These are phyloP conservation scores for Echinosophora koreensis DNA, from an alignment of 306 rosid species.

Conservation along the genomic window DNA sequence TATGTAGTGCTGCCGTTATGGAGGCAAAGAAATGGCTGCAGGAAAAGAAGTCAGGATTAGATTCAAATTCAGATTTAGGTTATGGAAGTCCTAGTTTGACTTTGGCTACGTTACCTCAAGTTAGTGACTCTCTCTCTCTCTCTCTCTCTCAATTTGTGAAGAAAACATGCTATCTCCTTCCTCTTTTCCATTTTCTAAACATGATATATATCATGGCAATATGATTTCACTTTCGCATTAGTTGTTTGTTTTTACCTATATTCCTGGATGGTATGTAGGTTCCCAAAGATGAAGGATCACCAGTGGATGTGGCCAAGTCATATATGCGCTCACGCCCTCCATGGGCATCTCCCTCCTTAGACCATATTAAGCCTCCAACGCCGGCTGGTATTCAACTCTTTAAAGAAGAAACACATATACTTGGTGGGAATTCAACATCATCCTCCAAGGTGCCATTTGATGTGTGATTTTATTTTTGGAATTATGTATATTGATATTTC, in stretches of 20 bases:
- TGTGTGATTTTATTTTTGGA: constrained; percentile 19
- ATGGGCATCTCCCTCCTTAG: constrained; percentile 86
- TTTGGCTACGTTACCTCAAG: constrained; percentile 57
- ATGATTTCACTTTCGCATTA: constrained; percentile 10
- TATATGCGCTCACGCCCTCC: constrained; percentile 87
- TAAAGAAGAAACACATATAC: constrained; percentile 65
- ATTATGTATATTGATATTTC: not conserved
- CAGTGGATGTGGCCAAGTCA: constrained; percentile 85
- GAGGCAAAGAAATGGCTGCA: constrained; percentile 91
- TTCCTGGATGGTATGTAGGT: constrained; percentile 59
- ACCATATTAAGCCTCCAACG: constrained; percentile 64
- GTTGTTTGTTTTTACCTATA: constrained; percentile 31
- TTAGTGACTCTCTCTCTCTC: constrained; percentile 54
- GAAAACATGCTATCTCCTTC: constrained; percentile 21
- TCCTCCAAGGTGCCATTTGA: constrained; percentile 72
- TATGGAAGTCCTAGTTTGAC: constrained; percentile 58
- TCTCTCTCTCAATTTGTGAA: constrained; percentile 30
- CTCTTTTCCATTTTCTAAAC: constrained; percentile 8
- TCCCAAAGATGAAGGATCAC: constrained; percentile 81
- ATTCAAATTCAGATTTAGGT: constrained; percentile 63
- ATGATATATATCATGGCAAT: constrained; percentile 26
- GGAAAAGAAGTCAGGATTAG: constrained; percentile 74
- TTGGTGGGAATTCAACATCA: constrained; percentile 61
- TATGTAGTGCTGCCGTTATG: constrained; percentile 75
- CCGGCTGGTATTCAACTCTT: constrained; percentile 65